phyloP scores from a whole-genome alignment of 1,139 yeast species.

The Yamadazyma membranifaciens region DNA sequence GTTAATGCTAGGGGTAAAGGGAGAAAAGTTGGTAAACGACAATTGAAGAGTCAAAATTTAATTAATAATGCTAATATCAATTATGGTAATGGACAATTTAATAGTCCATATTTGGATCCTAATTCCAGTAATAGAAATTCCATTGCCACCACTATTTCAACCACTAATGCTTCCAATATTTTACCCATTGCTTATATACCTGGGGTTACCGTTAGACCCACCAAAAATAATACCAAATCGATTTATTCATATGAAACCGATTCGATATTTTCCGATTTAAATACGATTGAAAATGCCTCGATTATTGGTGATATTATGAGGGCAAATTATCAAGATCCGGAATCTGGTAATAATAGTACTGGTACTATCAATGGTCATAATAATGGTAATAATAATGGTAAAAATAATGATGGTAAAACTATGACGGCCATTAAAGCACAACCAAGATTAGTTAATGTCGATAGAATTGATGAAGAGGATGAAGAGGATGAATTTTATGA shows the following conservation, averaged over 20 bases:
- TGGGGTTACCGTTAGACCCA: conserved; percentile 75
- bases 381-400: not conserved
- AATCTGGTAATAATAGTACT: not conserved
- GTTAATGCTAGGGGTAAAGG: conserved; percentile 14
- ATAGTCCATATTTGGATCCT: conserved; percentile 24
- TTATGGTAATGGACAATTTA: conserved; percentile 5
- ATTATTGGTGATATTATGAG: conserved; percentile 49
- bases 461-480: conserved; percentile 49
- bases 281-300: conserved; percentile 53
- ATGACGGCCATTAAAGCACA: conserved; percentile 72
- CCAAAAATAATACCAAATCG: conserved; percentile 45
- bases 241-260: conserved; percentile 51
- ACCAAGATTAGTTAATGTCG: conserved; percentile 62
- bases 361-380: conserved; percentile 1
- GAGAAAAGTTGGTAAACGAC: conserved; percentile 13
- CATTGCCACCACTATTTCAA: conserved; percentile 61
- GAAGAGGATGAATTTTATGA: conserved; percentile 35
- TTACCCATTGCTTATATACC: conserved; percentile 95
- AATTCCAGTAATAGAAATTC: conserved; percentile 35
- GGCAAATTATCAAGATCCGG: conserved; percentile 23
- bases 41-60: conserved; percentile 12
- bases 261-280: conserved; percentile 51
- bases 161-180: conserved; percentile 77
- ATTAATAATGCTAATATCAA: conserved; percentile 7
- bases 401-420: conserved; percentile 22